phyloP scores from a whole-genome alignment of 805 yeast genomes.

The Jamesozyma piceae region DNA sequence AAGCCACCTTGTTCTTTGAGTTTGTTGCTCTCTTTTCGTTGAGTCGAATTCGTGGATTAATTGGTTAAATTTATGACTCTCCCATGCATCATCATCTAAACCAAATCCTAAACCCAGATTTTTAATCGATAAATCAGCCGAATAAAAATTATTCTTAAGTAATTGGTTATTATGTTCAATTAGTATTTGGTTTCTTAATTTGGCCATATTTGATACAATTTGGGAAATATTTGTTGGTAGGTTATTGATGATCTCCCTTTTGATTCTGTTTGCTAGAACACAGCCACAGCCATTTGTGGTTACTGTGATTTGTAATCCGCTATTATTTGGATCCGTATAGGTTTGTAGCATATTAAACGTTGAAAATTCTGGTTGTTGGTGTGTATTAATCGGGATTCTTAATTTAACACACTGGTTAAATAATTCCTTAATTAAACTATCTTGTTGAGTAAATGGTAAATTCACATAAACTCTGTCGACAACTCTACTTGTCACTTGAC shows the following conservation, averaged over 20 bases:
- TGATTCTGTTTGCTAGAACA: constrained; percentile 69
- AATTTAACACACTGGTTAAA: constrained; percentile 43
- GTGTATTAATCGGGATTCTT: constrained; percentile 76
- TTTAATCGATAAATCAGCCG: constrained; percentile 8
- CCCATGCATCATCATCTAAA: constrained; percentile 62
- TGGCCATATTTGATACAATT: constrained; percentile 62
- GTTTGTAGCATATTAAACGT: constrained; percentile 72
- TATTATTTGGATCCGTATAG: constrained; percentile 48
- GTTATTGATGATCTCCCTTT: constrained; percentile 55
- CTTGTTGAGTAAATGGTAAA: constrained; percentile 28
- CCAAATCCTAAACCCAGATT: constrained; percentile 32
- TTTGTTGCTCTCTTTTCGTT: constrained; percentile 42
- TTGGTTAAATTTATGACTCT: constrained; percentile 47
- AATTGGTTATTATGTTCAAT: constrained; percentile 37
- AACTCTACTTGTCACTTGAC: constrained; percentile 48
- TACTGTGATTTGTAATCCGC: constrained; percentile 64
- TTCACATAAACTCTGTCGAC: constrained; percentile 74
- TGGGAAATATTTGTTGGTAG: constrained; percentile 65
- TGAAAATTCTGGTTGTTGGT: constrained; percentile 62
- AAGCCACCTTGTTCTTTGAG: constrained; percentile 70
- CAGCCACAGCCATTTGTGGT: constrained; percentile 88
- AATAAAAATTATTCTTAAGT: constrained; percentile 19
- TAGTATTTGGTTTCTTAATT: constrained; percentile 47
- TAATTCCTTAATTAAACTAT: constrained; percentile 33
- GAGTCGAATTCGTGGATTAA: constrained; percentile 52